Evolutionary conservation across 2,329 filamentous ascomycete genomes (phyloP).

Genomic region (Capronia epimyces): DNA sequence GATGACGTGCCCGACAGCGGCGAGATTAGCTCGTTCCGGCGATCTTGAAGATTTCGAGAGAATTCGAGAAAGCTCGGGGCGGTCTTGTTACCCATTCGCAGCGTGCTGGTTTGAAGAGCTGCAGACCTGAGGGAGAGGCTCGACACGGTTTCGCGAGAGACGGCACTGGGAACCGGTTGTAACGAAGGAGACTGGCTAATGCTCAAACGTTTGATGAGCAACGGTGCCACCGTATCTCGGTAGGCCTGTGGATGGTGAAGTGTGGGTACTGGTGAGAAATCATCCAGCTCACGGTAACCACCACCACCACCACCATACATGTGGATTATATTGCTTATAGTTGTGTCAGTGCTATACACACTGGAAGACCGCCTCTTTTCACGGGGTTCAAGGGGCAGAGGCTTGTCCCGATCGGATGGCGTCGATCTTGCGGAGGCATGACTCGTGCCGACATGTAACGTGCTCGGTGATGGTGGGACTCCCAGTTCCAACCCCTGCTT

Average conservation of each 20-base stretch:
- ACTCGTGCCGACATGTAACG: slow-evolving; percentile 8
- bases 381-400: slow-evolving; percentile 22
- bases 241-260: slow-evolving; percentile 26
- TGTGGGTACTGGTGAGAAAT: slow-evolving; percentile 6
- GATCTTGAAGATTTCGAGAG: slow-evolving; percentile 17
- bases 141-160: slow-evolving; percentile 30
- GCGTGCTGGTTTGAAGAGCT: slow-evolving; percentile 19
- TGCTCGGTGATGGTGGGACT: slow-evolving; percentile 7
- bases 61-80: slow-evolving; percentile 23
- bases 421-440: slow-evolving; percentile 17
- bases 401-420: slow-evolving; percentile 23
- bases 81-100: slow-evolving; percentile 16
- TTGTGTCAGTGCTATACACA: slow-evolving; percentile 26
- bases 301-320: slow-evolving; percentile 25
- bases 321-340: slow-evolving; percentile 26
- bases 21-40: slow-evolving; percentile 18
- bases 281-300: slow-evolving; percentile 20
- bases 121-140: slow-evolving; percentile 29
- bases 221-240: slow-evolving; percentile 26
- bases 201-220: slow-evolving; percentile 29
- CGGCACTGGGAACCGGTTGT: slow-evolving; percentile 15
- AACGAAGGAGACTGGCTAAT: slow-evolving; percentile 33
- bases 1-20: slow-evolving; percentile 15
- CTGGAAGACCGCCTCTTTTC: slow-evolving; percentile 24
- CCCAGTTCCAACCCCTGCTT: slow-evolving; percentile 24